Evolutionary conservation across 768 basidiomycete species (phyloP), one percentile per base, ranked within the genome.

Genomic region (Rhodosporidiobolus odoratus): DNA sequence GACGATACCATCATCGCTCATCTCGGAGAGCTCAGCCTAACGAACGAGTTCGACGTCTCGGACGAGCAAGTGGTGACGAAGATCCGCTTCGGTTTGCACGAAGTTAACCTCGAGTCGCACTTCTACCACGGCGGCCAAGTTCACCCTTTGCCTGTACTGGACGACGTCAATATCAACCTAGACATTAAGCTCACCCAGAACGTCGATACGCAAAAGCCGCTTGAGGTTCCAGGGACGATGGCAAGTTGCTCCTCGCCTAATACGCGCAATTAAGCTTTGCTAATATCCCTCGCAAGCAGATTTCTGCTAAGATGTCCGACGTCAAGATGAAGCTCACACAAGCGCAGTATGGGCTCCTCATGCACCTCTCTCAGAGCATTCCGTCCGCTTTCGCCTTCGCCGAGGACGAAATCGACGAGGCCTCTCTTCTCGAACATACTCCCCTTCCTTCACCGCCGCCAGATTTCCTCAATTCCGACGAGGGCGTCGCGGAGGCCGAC

Each of bases 1-100:
- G 82, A 80, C 19, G 91, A 98, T 79, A 81, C 84, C 35, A 82
- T 99, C 43, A 84, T 89, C 13, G 84, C 96, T 80, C 85, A 89
- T 61, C 85, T 99, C 0, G 96, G 96, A 50, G 90, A 95, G 80
- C 89, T 98, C 56, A 84, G 83, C 27, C 93, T 93, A 25, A 84
- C 82, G 65, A 99, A 99, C 78, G 80, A 82, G 35, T 91, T 88
- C 74, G 77, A 79, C 27, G 69, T 68, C 27, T 73, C 76, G n/a
- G 77, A 78, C 27, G 83, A 87, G 50, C 82, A 82, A 32, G 77
- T 81, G 57, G 80, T 81, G 47, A 87, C 85, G 75, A 87, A 83
- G 62, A 88, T 87, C 58, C 81, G 82, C 7, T 94, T 94, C 25
- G 87, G 88, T 72, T 83, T 99, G 47, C 84, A 82, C 48, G 92